These are phyloP conservation scores for Hyphopichia wangnamkhiaoensis DNA, from an alignment of 1,139 yeast species.

Conservation along the genomic window DNA sequence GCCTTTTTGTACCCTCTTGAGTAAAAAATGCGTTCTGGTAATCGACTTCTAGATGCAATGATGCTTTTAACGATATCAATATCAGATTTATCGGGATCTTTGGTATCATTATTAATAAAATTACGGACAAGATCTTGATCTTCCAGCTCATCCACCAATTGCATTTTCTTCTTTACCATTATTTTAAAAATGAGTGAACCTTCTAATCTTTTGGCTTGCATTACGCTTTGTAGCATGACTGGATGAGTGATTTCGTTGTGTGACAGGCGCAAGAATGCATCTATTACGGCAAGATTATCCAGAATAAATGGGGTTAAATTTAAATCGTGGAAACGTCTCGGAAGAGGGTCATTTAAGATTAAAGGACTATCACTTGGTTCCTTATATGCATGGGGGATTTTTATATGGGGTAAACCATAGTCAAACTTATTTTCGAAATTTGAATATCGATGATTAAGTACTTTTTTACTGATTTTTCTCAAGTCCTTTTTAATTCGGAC, in stretches of 20 bases:
- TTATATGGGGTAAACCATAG: conserved; percentile 13
- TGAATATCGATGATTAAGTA: conserved; percentile 4
- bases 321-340: conserved; percentile 7
- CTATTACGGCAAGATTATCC: conserved; percentile 11
- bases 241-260: conserved; percentile 8
- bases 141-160: conserved; percentile 6
- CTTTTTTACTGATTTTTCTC: neutral
- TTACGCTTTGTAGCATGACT: conserved; percentile 11
- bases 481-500: conserved; percentile 4
- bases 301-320: conserved; percentile 16
- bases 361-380: conserved; percentile 9
- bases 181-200: conserved; percentile 17
- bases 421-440: conserved; percentile 2
- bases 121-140: conserved; percentile 7
- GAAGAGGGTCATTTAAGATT: conserved; percentile 9
- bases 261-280: conserved; percentile 7
- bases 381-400: conserved; percentile 11
- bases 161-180: conserved; percentile 12
- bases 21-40: conserved; percentile 13
- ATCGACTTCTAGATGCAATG: conserved; percentile 10
- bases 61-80: conserved; percentile 12
- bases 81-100: neutral
- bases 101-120: conserved; percentile 9
- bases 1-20: conserved; percentile 9
- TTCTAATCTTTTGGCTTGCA: conserved; percentile 16